Percentiles rank a stretch among this genome's conserved stretches.
These are phyloP conservation scores for Nemania bipapillata DNA, from an alignment of 2,329 filamentous ascomycete genomes.

Conservation along the genomic window DNA sequence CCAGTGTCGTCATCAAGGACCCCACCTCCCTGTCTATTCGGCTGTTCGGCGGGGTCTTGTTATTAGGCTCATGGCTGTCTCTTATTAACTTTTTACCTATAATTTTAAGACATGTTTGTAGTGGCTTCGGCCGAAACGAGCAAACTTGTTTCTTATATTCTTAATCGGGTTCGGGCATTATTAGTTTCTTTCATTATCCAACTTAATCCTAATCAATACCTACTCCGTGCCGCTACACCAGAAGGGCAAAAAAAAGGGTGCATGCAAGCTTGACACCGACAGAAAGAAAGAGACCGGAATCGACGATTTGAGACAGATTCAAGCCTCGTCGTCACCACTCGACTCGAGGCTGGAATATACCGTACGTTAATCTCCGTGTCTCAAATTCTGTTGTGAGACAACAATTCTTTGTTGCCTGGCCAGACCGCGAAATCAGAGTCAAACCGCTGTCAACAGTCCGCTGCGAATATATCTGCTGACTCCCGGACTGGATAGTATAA, in stretches of 20 bases:
- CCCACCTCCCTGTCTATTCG: too few relatives aligned
- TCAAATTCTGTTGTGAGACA: too few relatives aligned
- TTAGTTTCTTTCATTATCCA: background rate
- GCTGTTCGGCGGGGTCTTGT: background rate
- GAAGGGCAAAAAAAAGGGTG: background rate
- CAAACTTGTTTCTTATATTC: background rate
- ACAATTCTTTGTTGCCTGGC: slow-evolving; percentile 18
- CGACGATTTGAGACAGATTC: background rate
- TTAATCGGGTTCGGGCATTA: background rate
- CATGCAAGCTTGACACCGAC: background rate
- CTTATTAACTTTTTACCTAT: background rate
- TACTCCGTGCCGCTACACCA: background rate
- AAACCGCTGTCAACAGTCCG: background rate
- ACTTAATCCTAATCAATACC: background rate
- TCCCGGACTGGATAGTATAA: background rate
- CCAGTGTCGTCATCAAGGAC: slow-evolving; percentile 28
- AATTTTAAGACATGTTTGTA: background rate
- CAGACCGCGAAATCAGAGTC: background rate
- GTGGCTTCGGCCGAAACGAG: background rate
- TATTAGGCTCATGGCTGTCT: background rate
- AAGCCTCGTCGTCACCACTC: slow-evolving; percentile 4
- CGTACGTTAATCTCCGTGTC: background rate
- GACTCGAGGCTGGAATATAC: background rate
- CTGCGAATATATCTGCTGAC: slow-evolving; percentile 14
- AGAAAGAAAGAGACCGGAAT: background rate